Evolutionary conservation across 2,329 filamentous ascomycete genomes (phyloP).

Genomic region (Aquanectria penicillioides): DNA sequence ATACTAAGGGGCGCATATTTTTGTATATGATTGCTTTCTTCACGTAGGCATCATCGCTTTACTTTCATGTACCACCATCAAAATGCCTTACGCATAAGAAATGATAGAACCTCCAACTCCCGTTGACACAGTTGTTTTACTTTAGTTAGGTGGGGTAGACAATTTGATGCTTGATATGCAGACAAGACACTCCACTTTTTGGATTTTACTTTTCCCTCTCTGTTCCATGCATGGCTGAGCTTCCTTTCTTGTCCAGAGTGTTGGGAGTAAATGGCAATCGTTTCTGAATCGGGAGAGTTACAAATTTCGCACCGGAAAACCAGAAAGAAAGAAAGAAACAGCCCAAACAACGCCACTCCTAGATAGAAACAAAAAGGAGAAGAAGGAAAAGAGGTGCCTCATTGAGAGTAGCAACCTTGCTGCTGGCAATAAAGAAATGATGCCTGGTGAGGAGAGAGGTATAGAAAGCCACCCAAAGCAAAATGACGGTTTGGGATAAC

Average conservation of each 20-base stretch:
- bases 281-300: not conserved
- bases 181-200: not conserved
- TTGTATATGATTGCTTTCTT: not conserved
- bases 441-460: conserved; percentile 1
- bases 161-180: conserved; percentile 10
- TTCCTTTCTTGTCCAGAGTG: not conserved
- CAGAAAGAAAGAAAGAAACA: not conserved
- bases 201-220: not conserved
- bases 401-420: not conserved
- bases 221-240: not conserved
- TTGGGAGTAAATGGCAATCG: not conserved
- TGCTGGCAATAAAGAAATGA: not conserved
- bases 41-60: not conserved
- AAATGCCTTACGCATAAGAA: not conserved
- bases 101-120: conserved; percentile 1
- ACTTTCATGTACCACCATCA: conserved; percentile 1
- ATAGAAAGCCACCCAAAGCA: not conserved
- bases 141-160: not conserved
- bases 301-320: not conserved
- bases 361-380: not conserved
- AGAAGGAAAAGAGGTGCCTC: not conserved
- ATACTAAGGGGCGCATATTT: conserved; percentile 3
- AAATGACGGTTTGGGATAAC: not conserved
- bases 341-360: conserved; percentile 8
- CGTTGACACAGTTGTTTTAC: not conserved